These are phyloP conservation scores for Viola odorata DNA, from an alignment of 345 rosid species.

Conservation along the genomic window DNA sequence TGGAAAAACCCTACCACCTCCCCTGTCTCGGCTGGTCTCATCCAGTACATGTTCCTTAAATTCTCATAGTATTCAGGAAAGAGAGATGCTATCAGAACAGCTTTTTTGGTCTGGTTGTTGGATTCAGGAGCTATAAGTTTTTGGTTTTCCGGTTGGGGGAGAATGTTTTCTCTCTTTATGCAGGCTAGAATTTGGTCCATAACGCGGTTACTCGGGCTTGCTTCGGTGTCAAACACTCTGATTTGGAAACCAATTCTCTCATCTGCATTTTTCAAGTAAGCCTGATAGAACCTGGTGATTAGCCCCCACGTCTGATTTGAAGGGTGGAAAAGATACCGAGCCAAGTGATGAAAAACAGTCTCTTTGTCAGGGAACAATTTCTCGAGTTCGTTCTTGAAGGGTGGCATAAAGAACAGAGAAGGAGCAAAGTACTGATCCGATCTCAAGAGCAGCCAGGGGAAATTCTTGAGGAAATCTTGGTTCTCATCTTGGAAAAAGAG, in stretches of 20 bases:
- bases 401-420: slow-evolving; percentile 16
- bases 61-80: slow-evolving; percentile 10
- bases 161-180: neutral
- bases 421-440: slow-evolving; percentile 19
- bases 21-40: slow-evolving; percentile 2
- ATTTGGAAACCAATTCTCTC: slow-evolving; percentile 15
- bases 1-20: slow-evolving; percentile 14
- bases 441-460: slow-evolving; percentile 19
- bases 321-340: slow-evolving; percentile 20
- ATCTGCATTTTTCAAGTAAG: slow-evolving; percentile 12
- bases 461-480: slow-evolving; percentile 6
- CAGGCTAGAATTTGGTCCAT: slow-evolving; percentile 17
- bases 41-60: slow-evolving; percentile 14
- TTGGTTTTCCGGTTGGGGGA: slow-evolving; percentile 1
- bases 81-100: slow-evolving; percentile 7
- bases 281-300: neutral
- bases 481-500: slow-evolving; percentile 13
- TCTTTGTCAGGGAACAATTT: slow-evolving; percentile 18
- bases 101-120: slow-evolving; percentile 8
- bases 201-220: neutral
- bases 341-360: slow-evolving; percentile 17
- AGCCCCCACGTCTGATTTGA: slow-evolving; percentile 14
- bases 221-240: slow-evolving; percentile 7
- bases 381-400: slow-evolving; percentile 10
- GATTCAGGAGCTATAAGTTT: neutral